Base-by-base conservation (phyloP, 805 yeast species). In the Candida silvicultrix region DNA sequence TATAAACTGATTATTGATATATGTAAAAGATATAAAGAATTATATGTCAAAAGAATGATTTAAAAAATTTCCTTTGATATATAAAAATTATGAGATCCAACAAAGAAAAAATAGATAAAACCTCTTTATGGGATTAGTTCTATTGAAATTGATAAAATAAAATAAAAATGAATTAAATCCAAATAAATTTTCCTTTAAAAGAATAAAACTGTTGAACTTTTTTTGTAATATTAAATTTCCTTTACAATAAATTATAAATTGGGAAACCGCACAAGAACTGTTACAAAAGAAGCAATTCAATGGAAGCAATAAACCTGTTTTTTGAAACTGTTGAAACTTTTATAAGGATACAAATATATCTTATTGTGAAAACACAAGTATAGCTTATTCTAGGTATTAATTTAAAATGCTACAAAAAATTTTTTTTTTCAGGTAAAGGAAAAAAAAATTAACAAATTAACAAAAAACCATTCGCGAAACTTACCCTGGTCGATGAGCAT, bases 401-500 rank as follows among this genome's bases (percentile, higher is more conserved):
- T n/a, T n/a, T n/a, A n/a, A 35, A 35, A 35, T 35, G 7, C 18
- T 35, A 15, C 7, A 5, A 35, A 35, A 35, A 35, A 18, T 8
- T 35, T 35, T 35, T 34, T 35, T 35, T 35, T 35, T 19, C 38
- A 35, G 38, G 38, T 35, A 35, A 36, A 43, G 31, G 12, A 28
- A 28, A 14, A 47, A 44, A 35, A 19, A 25, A n/a, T n/a, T n/a
- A n/a, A n/a, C n/a, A n/a, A 42, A 15, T 16, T 6, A 38, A 31
- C n/a, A n/a, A 38, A 43, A 29, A 43, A 45, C 41, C 43, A 43
- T 18, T 41, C 38, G 29, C 29, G 35, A 20, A 18, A 5, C 6
- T 46, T 51, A 42, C 49, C 54, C 54, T 52, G 54, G 46, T 21
- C 52, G 52, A 46, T 49, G 54, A 46, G 52, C 29, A 35, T 11